Base-by-base conservation (phyloP, 495 filamentous ascomycete genomes). In the Letharia lupina region DNA sequence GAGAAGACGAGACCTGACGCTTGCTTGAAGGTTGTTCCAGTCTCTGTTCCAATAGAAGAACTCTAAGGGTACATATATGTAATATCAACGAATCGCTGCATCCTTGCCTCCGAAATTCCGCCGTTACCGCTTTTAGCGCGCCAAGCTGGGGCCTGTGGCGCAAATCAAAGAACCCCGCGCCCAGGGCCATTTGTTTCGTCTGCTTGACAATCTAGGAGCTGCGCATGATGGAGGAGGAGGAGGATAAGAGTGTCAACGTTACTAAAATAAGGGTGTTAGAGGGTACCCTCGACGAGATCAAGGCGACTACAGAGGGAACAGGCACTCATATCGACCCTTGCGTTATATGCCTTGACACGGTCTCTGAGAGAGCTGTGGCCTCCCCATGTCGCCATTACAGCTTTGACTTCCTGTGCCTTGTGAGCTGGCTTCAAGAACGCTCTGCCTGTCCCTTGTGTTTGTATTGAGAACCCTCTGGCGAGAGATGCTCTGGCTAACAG, bases 401-500 rank as follows among this genome's bases (percentile, higher is more conserved):
- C 70, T 96, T 94, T 73, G 91, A 96, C 74, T 93, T 91, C 73
- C 70, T 91, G 16, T 96, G 92, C 71, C 83, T 96, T 13, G 73
- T 89, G 28, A 92, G 84, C 77, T 96, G 92, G 92, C 77, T 93
- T 18, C 83, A 93, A 69, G 80, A 91, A 71, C 83, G 83, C 35
- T 75, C 87, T 0, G 82, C 76, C 60, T 96, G 91, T 73, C 91
- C 91, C 13, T 78, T 96, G 63, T 96, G 90, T 83, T 75, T 63
- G 77, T 52, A 31, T 40, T 13, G 23, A 69, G 65, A 28, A 28
- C 45, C 54, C 69, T 28, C 37, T 12, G 35, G 62, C 68, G 37
- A 37, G 31, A 16, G 61, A 2, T 18, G 8, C n/a, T 3, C 23
- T 70, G 52, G 72, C 70, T 73, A 50, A 73, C 58, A 45, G 10